Evolutionary conservation across 495 filamentous ascomycete genomes (phyloP).

Genomic region (Pyronema omphalodes): DNA sequence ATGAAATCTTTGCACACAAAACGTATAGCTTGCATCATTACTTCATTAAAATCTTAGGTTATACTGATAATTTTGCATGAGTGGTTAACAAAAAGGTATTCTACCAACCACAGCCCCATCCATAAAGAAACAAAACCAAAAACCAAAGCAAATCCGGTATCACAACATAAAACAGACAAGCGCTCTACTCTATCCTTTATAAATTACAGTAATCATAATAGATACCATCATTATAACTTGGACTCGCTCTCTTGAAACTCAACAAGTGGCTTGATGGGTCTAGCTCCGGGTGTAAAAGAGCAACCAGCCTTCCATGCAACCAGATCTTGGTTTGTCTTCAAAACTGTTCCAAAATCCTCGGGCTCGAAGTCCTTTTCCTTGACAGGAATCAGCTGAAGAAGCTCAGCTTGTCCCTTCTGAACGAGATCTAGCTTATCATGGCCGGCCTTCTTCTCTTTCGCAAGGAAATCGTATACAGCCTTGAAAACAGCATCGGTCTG

Average conservation of each 20-base stretch:
- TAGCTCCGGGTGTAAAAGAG: constrained; percentile 15
- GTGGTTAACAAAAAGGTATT: no score
- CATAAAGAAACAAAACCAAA: no score
- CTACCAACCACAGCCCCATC: no score
- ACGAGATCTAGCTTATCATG: constrained; percentile 30
- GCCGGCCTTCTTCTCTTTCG: constrained; percentile 29
- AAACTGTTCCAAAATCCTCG: constrained; percentile 1
- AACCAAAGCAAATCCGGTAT: no score
- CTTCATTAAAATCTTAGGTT: no score
- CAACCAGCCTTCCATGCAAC: constrained; percentile 20
- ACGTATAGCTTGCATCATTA: no score
- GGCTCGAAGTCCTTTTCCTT: background rate
- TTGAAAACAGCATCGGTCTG: constrained; percentile 25
- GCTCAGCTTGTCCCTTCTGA: constrained; percentile 27
- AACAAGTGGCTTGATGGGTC: constrained; percentile 20
- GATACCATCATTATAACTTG: constrained; percentile 11
- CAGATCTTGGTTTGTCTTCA: constrained; percentile 16
- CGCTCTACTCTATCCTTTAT: no score
- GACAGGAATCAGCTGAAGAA: background rate
- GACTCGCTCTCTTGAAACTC: constrained; percentile 22
- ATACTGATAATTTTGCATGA: no score
- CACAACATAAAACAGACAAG: no score
- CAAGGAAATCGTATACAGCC: constrained; percentile 34
- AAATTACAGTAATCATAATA: no score
- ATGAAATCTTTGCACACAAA: no score